Base-by-base conservation (phyloP, 2,329 filamentous ascomycete species). In the Colletotrichum echinochloae region DNA sequence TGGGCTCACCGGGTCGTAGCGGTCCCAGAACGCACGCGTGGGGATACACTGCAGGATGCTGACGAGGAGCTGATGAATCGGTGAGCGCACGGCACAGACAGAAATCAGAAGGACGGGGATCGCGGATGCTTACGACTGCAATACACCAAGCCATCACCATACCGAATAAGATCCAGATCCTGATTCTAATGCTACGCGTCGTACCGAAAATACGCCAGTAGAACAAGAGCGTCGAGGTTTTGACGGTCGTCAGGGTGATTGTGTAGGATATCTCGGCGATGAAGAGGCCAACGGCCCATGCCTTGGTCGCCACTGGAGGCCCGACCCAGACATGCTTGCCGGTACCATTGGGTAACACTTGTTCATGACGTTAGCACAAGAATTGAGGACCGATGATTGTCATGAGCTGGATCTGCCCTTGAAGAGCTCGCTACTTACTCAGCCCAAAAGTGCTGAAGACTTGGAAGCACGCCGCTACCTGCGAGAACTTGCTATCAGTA, bases 201-300 rank as follows among this genome's bases (percentile, higher is more conserved):
- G 75, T 44, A 12, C 66, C 70, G 64, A 77, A 76, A 4, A 72
- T 71, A 6, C 76, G 72, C 75, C 75, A 77, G 60, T 77, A 77
- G 26, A 76, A 75, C 12, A 72, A 65, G 14, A 77, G 70, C 26
- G 74, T 76, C 23, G 76, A 76, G 63, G 67, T 71, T 23, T 77
- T 77, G 48, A 75, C 74, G 2, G 65, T 69, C 2, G 65, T 33
- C 23, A 77, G 28, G 16, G 68, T 74, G 18, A 75, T 11, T 11
- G 72, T 65, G 12, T 77, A 76, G 11, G 61, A 60, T 8, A 74
- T 30, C 20, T 77, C 75, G 5, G 75, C 67, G 33, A 74, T 65
- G 66, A 77, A 77, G 18, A 76, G 65, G 3, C 63, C 73, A 2
- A 74, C n/a, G 0, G 75, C 72, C 72, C 70, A 76, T 0, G 73